phyloP scores from a whole-genome alignment of 2,329 filamentous ascomycete genomes.

The Calonectria ilicicola region DNA sequence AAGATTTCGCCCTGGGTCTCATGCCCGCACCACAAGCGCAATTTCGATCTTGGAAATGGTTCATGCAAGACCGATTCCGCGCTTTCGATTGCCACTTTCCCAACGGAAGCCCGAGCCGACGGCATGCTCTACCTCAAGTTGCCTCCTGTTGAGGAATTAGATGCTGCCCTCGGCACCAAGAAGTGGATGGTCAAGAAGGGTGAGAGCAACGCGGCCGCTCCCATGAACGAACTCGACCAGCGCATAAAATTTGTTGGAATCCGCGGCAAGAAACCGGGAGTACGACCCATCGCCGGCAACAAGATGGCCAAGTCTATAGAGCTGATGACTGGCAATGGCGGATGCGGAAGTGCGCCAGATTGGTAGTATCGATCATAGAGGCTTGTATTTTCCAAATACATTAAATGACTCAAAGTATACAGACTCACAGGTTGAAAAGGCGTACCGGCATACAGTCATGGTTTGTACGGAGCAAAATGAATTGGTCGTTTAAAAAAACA shows the following conservation, averaged over 20 bases:
- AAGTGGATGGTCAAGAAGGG: constrained; percentile 83
- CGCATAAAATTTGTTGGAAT: constrained; percentile 59
- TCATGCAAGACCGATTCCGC: constrained; percentile 79
- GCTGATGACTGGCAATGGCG: constrained; percentile 50
- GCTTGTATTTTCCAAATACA: constrained; percentile 21
- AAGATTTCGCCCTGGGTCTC: constrained; percentile 77
- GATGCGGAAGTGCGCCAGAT: constrained; percentile 59
- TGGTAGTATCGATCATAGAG: constrained; percentile 51
- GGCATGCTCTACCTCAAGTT: constrained; percentile 85
- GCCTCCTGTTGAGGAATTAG: constrained; percentile 84
- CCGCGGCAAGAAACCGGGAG: constrained; percentile 56
- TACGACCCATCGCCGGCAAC: constrained; percentile 48
- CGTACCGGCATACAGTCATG: background rate
- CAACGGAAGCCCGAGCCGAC: constrained; percentile 77
- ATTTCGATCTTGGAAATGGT: constrained; percentile 81
- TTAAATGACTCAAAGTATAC: background rate
- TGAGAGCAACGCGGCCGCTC: constrained; percentile 61
- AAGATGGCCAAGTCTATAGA: constrained; percentile 53
- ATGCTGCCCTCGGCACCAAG: constrained; percentile 80
- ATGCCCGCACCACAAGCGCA: constrained; percentile 91
- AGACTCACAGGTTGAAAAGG: background rate
- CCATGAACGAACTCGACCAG: constrained; percentile 54
- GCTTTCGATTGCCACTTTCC: constrained; percentile 86
- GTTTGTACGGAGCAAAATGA: background rate
- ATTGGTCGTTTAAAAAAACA: too few relatives aligned